Evolutionary conservation across 805 yeast genomes (phyloP), one percentile per base, ranked within the genome.

Genomic region (Maudiozyma saulgeensis): DNA sequence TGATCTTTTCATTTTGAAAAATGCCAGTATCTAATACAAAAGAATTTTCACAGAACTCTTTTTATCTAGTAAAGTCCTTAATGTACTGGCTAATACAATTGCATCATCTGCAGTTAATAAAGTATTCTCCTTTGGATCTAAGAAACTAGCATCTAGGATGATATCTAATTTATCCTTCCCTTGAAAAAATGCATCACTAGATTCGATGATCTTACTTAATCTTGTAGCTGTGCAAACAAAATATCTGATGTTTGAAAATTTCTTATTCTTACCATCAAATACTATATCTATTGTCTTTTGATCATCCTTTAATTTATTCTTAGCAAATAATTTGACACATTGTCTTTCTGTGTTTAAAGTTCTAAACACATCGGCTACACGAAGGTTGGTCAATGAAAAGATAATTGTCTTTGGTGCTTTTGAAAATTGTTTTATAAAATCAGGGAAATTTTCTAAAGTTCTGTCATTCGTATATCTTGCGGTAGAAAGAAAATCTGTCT

Each of bases 311-410:
- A 85, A 61, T 55, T 82, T 81, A 62, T 85, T 87, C 67, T 87
- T 87, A 53, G 82, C 78, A 59, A 87, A 87, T 44, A 87, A 62
- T 63, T 87, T 87, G 44, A 86, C 57, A 4, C 88, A 77, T 0
- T 81, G 77, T 11, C 79, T 75, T 39, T 70, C 49, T 58, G 74
- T 62, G 67, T 73, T 48, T 77, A 78, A 60, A 1, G 85, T 80
- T 55, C 96, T 76, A 60, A 78, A 83, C 2, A 88, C 75, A 58
- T 90, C 96, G 59, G 96, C 91, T 1, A 88, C 93, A 56, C 97
- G 75, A 23, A 88, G 70, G 11, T 96, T 93, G 0, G 96, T 87
- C 72, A 84, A 76, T 0, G 90, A 82, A 66, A 54, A 80, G 62
- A 67, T 75, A 69, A 70, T 57, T 0, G 74, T 67, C n/a, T 67